Base-by-base conservation (phyloP, 1,284 basidiomycete genomes). In the Ganoderma lucidum region DNA sequence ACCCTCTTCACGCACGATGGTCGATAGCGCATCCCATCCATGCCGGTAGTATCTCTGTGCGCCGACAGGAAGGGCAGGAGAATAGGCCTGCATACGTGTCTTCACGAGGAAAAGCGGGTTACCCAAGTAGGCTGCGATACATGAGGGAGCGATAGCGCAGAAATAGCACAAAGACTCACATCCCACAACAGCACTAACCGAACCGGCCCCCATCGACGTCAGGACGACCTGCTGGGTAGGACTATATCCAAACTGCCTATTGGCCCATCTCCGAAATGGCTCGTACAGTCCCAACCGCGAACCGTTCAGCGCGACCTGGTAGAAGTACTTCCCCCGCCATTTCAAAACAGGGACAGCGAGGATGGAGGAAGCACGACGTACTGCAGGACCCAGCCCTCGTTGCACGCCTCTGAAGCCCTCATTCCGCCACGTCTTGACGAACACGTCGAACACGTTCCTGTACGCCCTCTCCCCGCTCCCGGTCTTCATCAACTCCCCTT, bases 21-120 rank as follows among this genome's bases (percentile, higher is more conserved):
- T 93, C 0, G 83, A 77, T 14, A 98, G 80, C 0, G 96, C 97
- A 76, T 96, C 85, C 62, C 91, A 87, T 0, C 93, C 92, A 75
- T 83, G 48, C 61, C 30, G 91, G 83, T 98, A 98, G 77, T 94
- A 80, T 80, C 96, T 95, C 76, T 97, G 96, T 15, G 96, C 87
- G 67, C 95, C 96, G 67, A 97, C 53, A 19, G 96, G 96, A 28
- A 97, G 85, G 42, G 89, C 88, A n/a, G 95, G 94, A 2, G 95
- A 96, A 81, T 94, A 96, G 39, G 95, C 95, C 83, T 98, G 97
- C 91, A 99, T 97, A 60, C 97, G 90, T 2, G 97, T 97, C 83
- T 99, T 99, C 79, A 99, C 91, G 62, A 99, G 85, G 83, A 98
- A 99, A 12, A 99, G 84, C 0, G 97, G 97, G 76, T 97, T 99